Evolutionary conservation across 257 asterid genomes (phyloP).

Genomic region (Nemophila menziesii): DNA sequence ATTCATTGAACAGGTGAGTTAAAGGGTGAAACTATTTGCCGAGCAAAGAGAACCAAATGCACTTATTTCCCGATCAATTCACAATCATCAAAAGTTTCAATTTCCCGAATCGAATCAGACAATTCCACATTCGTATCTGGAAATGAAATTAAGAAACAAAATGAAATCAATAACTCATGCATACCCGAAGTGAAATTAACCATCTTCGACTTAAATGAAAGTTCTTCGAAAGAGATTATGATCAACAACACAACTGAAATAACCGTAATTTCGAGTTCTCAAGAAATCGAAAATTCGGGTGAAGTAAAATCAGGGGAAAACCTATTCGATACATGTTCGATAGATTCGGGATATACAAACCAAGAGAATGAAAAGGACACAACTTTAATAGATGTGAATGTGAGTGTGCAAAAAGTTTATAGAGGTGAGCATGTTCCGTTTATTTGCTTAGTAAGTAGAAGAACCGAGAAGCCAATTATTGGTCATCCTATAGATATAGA

Average conservation of each 20-base stretch:
- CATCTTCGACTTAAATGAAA: neutral
- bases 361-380: conserved; percentile 6
- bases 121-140: neutral
- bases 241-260: neutral
- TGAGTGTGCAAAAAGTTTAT: conserved; percentile 26
- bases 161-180: conserved; percentile 2
- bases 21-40: conserved; percentile 9
- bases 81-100: conserved; percentile 2
- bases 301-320: conserved; percentile 9
- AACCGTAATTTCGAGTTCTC: neutral
- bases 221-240: conserved; percentile 6
- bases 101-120: neutral
- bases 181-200: conserved; percentile 10
- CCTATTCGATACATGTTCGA: conserved; percentile 4
- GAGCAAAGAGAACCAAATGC: conserved; percentile 23
- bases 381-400: conserved; percentile 33
- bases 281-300: neutral
- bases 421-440: conserved; percentile 34
- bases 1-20: conserved; percentile 11
- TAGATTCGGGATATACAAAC: neutral
- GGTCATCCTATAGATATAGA: conserved; percentile 50
- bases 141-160: neutral
- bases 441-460: conserved; percentile 38
- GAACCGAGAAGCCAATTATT: conserved; percentile 25
- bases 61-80: conserved; percentile 7